Conservation (phyloP, 1,139 yeast genomes). For the Citeromyces hawaiiensis region DNA sequence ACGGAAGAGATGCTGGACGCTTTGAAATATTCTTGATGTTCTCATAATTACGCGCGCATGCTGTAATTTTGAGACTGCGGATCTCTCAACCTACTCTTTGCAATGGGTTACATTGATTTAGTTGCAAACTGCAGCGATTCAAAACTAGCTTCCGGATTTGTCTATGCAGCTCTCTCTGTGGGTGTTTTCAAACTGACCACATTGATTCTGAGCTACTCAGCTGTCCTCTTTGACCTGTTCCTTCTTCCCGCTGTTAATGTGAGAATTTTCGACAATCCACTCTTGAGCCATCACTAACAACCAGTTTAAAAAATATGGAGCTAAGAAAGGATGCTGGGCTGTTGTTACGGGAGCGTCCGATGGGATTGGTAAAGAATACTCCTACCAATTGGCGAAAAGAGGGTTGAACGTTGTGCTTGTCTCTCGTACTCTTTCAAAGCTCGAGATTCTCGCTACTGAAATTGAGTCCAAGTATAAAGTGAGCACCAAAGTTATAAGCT, state of each 20-base stretch:
- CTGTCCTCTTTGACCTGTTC: conserved; percentile 42
- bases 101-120: neutral
- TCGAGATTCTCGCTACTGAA: conserved; percentile 54
- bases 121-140: conserved; percentile 5
- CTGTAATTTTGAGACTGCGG: neutral
- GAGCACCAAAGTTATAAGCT: conserved; percentile 53
- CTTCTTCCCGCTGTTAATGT: conserved; percentile 47
- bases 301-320: conserved; percentile 55
- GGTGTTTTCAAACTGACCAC: conserved; percentile 39
- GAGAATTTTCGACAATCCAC: conserved; percentile 3
- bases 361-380: conserved; percentile 91
- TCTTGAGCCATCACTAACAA: conserved; percentile 5
- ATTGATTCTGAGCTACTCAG: conserved; percentile 22
- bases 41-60: neutral
- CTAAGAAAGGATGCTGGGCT: conserved; percentile 61
- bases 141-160: conserved; percentile 14
- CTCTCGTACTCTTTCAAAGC: conserved; percentile 72
- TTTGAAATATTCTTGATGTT: conserved; percentile 10
- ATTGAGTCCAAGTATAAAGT: conserved; percentile 48
- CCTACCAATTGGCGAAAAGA: conserved; percentile 69
- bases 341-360: conserved; percentile 95
- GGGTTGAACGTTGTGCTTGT: conserved; percentile 78
- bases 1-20: conserved; percentile 17
- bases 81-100: neutral
- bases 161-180: conserved; percentile 24